These are phyloP conservation scores for Fraxinus nigra DNA, from an alignment of 305 asterid genomes.

Conservation along the genomic window DNA sequence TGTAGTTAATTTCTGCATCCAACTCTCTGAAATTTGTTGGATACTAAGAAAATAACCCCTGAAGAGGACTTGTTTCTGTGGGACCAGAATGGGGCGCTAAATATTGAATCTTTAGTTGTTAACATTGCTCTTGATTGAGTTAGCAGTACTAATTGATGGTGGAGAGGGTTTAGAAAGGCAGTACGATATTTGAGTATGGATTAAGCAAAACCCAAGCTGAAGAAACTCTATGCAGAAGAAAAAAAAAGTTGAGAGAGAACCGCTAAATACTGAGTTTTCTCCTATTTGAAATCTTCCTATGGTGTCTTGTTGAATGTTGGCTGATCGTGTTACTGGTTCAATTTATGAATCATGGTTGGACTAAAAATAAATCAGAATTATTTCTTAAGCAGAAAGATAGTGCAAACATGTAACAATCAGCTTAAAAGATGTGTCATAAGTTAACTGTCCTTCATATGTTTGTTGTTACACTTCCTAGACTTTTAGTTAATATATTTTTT, in stretches of 20 bases:
- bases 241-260: neutral
- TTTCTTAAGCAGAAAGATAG: neutral
- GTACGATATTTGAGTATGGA: neutral
- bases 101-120: conserved; percentile 11
- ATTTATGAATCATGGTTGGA: neutral
- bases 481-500: neutral
- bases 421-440: neutral
- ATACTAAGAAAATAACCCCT: neutral
- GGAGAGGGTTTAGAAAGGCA: conserved; percentile 11
- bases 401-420: neutral
- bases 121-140: neutral
- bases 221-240: neutral
- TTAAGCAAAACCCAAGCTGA: neutral
- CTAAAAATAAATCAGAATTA: neutral
- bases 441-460: neutral
- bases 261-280: neutral
- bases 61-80: neutral
- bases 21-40: neutral
- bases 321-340: neutral
- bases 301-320: neutral
- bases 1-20: neutral
- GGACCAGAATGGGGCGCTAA: neutral
- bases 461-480: neutral
- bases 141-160: neutral
- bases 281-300: neutral